phyloP scores from a whole-genome alignment of 2,329 filamentous ascomycete genomes.

The Lachnellula hyalina region DNA sequence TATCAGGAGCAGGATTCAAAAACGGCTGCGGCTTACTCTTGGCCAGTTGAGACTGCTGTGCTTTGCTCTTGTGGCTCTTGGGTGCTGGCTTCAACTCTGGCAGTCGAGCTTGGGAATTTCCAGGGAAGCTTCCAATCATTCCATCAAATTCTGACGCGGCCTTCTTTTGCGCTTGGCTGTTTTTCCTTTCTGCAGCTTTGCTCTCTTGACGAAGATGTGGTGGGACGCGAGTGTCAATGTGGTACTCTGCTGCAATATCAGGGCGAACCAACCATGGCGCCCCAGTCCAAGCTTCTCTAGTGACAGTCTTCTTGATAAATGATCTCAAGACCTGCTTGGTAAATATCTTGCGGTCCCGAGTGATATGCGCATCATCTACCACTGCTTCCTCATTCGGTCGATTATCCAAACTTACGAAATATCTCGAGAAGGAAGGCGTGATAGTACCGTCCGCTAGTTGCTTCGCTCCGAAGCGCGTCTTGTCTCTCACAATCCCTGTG shows the following conservation, averaged over 20 bases:
- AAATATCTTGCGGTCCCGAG: constrained; percentile 83
- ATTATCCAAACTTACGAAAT: constrained; percentile 71
- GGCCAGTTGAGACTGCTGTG: constrained; percentile 37
- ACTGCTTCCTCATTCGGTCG: constrained; percentile 65
- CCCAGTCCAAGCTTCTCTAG: constrained; percentile 87
- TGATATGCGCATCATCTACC: constrained; percentile 77
- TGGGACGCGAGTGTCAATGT: constrained; percentile 83
- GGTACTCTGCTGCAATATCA: constrained; percentile 75
- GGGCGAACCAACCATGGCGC: constrained; percentile 94
- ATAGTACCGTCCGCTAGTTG: constrained; percentile 62
- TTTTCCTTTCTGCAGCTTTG: constrained; percentile 72
- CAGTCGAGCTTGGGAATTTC: constrained; percentile 50
- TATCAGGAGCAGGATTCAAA: constrained; percentile 30
- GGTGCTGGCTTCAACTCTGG: constrained; percentile 69
- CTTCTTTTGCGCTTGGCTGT: constrained; percentile 59
- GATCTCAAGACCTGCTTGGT: constrained; percentile 90
- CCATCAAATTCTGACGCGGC: constrained; percentile 28
- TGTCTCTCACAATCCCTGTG: constrained; percentile 76
- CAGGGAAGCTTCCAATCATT: constrained; percentile 32
- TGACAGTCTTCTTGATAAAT: constrained; percentile 94
- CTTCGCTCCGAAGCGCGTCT: constrained; percentile 67
- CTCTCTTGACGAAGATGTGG: constrained; percentile 76
- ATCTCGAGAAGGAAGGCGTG: constrained; percentile 68
- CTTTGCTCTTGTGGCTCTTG: constrained; percentile 63
- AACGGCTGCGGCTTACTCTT: constrained; percentile 36